Conservation (phyloP, 768 basidiomycete genomes). For the Pleurotus cornucopiae region DNA sequence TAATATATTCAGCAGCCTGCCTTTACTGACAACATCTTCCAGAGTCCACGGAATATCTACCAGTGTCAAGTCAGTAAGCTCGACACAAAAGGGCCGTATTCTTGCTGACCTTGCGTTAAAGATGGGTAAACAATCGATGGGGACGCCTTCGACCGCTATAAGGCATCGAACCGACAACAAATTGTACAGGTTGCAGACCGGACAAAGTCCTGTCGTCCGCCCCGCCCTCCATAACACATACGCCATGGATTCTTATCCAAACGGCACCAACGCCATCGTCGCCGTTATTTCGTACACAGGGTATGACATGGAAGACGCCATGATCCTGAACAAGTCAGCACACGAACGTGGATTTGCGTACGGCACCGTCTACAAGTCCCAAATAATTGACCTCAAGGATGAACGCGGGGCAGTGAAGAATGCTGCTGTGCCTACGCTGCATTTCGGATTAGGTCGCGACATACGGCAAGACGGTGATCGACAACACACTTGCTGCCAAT, state of each 20-base stretch:
- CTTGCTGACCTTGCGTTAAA: conserved; percentile 25
- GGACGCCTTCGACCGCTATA: conserved; percentile 90
- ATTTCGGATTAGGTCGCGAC: conserved; percentile 86
- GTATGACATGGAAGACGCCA: conserved; percentile 99
- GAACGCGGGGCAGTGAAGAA: conserved; percentile 62
- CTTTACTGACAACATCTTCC: conserved; percentile 6
- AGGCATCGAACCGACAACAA: conserved; percentile 97
- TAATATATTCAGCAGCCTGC: conserved; percentile 9
- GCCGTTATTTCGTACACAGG: conserved; percentile 99
- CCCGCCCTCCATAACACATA: conserved; percentile 90
- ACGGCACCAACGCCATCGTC: conserved; percentile 96
- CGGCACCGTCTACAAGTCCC: conserved; percentile 94
- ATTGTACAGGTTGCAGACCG: conserved; percentile 91
- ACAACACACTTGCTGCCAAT: conserved; percentile 35
- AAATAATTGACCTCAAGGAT: conserved; percentile 86
- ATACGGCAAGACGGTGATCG: conserved; percentile 49
- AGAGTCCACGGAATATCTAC: conserved; percentile 90
- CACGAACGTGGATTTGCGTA: conserved; percentile 98
- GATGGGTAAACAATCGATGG: conserved; percentile 99
- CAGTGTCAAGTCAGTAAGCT: conserved; percentile 72
- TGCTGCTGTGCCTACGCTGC: conserved; percentile 59
- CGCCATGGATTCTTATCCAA: conserved; percentile 98
- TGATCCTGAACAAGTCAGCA: conserved; percentile 98
- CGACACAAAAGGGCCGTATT: neutral
- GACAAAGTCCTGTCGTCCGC: conserved; percentile 92